phyloP scores from a whole-genome alignment of 129 eudicot genomes.

The Solidago caesia region DNA sequence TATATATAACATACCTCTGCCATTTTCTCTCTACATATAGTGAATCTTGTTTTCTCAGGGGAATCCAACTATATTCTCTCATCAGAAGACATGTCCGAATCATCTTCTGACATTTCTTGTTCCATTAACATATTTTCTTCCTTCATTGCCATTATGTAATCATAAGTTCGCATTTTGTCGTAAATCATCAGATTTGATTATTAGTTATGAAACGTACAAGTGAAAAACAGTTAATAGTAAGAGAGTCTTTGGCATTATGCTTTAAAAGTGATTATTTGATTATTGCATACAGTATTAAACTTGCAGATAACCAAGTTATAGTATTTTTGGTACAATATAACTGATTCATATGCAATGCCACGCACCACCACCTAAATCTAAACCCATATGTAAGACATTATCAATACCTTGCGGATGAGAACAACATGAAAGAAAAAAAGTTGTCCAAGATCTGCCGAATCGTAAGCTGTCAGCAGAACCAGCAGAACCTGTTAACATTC shows the following conservation, averaged over 20 bases:
- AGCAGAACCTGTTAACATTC: constrained; percentile 53
- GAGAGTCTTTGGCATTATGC: background rate
- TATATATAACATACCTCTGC: constrained; percentile 28
- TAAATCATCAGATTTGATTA: background rate
- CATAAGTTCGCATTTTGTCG: constrained; percentile 93
- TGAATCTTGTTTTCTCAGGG: constrained; percentile 51
- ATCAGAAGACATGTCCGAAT: constrained; percentile 65
- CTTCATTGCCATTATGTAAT: constrained; percentile 89
- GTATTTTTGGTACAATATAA: background rate
- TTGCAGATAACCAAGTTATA: background rate
- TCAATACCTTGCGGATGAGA: constrained; percentile 87
- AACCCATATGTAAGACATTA: background rate
- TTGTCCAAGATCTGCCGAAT: constrained; percentile 89
- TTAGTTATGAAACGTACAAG: background rate
- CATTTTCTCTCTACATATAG: constrained; percentile 46
- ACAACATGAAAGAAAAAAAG: constrained; percentile 91
- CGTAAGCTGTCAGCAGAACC: constrained; percentile 59
- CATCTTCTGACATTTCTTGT: constrained; percentile 37
- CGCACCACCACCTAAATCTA: too few relatives aligned
- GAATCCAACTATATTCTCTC: constrained; percentile 56
- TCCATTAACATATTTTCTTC: constrained; percentile 59
- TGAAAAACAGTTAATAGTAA: background rate
- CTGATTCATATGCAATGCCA: background rate
- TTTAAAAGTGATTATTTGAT: background rate
- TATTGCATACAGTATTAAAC: constrained; percentile 2